A percentile compares a stretch with the other conserved stretches of the same genome.
phyloP scores from a whole-genome alignment of 2,329 filamentous ascomycete genomes.

The Eurotiales sp. region DNA sequence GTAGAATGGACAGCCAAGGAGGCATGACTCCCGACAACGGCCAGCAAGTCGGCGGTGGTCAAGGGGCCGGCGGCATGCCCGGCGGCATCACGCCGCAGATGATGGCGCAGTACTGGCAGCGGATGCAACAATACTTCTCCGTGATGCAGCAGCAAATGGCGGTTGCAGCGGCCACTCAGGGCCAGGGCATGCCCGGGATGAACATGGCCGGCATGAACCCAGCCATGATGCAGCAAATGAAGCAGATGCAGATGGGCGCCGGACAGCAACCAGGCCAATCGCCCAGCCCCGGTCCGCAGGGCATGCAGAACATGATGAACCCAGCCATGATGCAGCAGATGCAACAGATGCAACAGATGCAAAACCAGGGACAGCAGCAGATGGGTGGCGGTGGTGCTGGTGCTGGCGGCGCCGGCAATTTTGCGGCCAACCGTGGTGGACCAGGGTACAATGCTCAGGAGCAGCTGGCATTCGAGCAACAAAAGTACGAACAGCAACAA shows the following conservation, averaged over 20 bases:
- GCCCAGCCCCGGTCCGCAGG: constrained; percentile 51
- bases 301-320: constrained; percentile 58
- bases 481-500: constrained; percentile 71
- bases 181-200: constrained; percentile 42
- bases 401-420: too few relatives aligned
- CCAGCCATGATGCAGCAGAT: constrained; percentile 72
- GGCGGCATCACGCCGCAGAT: constrained; percentile 86
- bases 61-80: constrained; percentile 37
- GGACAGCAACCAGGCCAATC: constrained; percentile 31
- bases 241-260: constrained; percentile 53
- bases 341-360: constrained; percentile 57
- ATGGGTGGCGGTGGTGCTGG: constrained; percentile 36
- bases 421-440: constrained; percentile 40
- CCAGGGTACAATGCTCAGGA: constrained; percentile 65
- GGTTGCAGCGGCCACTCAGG: constrained; percentile 40
- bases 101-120: constrained; percentile 98
- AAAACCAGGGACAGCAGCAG: constrained; percentile 43
- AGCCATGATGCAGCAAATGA: constrained; percentile 71
- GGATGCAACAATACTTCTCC: constrained; percentile 95
- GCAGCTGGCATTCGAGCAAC: constrained; percentile 71
- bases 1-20: constrained; percentile 38
- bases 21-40: constrained; percentile 34
- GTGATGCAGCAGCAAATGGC: constrained; percentile 94
- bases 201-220: constrained; percentile 65
- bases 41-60: constrained; percentile 47